Base-by-base conservation (phyloP, 2,329 filamentous ascomycete species). In the Aspergillus sp. region DNA sequence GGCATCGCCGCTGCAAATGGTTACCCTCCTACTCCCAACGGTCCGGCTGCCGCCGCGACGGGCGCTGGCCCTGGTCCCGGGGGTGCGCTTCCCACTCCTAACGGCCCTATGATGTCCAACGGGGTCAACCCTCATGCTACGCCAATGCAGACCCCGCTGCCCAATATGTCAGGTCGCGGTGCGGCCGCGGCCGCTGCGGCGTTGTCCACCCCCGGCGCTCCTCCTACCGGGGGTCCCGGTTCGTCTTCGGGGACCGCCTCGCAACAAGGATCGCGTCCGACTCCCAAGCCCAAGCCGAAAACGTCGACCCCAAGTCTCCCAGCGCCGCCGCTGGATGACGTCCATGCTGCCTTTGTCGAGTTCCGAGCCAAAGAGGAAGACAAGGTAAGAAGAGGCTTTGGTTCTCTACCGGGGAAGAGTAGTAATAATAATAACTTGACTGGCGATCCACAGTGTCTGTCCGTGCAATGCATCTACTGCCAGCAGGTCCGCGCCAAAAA, bases 391-490 rank as follows among this genome's bases (percentile, higher is more conserved):
- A 27, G 34, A 27, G 35, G 30, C 30, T 29, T 27, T 41, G 8
- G 12, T 45, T 28, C 26, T 32, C 26, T 29, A 4, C 2, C 7
- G 7, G 40, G 26, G 42, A 30, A 19, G 19, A 19, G 19, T 19
- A 19, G 19, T 19, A 19, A 19, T 19, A 19, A 42, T 36, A 28
- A 29, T 34, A 41, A 36, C 40, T 35, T 44, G 50, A 47, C 45
- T 48, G 48, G 44, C 42, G 27, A 12, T 44, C 26, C 36, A 27
- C 56, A 73, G 64, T 74, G 71, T 57, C 56, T 74, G 43, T 73
- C 70, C 9, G 71, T 74, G 32, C 71, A 74, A 63, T 74, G 71
- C 53, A 74, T 74, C 47, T 74, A 73, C 55, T 74, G 71, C 58
- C 71, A 74, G 52, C 71, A 73, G 57, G 70, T 74, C 41, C 66